Evolutionary conservation across 1,284 basidiomycete species (phyloP).

Genomic region (Somion occarium): DNA sequence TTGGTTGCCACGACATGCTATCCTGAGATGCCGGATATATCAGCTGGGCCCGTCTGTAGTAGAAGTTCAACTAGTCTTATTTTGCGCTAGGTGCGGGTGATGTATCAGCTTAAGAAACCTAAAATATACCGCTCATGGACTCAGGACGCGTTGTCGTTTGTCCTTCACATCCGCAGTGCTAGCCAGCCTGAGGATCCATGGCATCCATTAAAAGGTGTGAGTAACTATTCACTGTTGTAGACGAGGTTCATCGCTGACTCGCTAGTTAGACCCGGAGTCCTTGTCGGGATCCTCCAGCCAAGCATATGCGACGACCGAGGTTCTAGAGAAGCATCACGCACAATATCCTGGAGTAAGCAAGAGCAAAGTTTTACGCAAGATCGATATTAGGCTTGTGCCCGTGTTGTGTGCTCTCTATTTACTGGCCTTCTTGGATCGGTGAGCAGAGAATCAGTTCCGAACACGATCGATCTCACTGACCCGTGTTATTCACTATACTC

Average conservation of each 20-base stretch:
- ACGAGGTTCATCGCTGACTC: no score
- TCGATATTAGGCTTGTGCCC: slow-evolving; percentile 18
- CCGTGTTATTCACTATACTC: neutral
- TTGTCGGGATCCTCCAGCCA: neutral
- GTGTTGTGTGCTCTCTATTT: slow-evolving; percentile 16
- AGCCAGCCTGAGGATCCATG: neutral
- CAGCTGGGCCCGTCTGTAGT: neutral
- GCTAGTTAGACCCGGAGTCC: neutral
- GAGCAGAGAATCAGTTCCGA: neutral
- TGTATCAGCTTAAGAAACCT: neutral
- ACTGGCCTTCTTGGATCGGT: slow-evolving; percentile 21
- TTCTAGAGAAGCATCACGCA: neutral
- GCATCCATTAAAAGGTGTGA: neutral
- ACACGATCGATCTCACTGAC: neutral
- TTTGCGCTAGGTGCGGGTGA: neutral
- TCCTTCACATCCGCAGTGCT: neutral
- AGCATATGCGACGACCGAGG: neutral
- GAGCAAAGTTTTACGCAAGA: slow-evolving; percentile 15
- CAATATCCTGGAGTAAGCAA: neutral
- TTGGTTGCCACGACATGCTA: neutral
- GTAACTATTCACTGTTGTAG: no score
- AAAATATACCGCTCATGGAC: neutral
- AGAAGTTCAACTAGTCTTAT: neutral
- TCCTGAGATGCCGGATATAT: neutral
- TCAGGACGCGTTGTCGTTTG: neutral